Conservation (phyloP, 345 rosid species). For the Syzygium aqueum region DNA sequence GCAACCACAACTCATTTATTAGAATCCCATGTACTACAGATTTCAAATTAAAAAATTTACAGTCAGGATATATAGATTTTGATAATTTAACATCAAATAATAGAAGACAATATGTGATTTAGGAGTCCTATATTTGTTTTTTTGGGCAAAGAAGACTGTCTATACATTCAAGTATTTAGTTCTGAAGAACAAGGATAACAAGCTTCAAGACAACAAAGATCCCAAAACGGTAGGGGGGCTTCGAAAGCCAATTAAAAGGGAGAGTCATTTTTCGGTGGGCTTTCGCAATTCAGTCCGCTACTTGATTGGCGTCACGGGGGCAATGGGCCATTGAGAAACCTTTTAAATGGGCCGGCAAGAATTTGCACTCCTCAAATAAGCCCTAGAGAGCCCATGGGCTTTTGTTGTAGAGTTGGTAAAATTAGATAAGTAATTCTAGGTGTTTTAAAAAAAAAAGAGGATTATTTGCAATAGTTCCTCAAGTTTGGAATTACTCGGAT, state of each 20-base stretch:
- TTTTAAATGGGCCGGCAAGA: not conserved
- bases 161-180: not conserved
- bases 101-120: not conserved
- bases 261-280: too few relatives aligned
- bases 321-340: not conserved
- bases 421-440: not conserved
- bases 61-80: not conserved
- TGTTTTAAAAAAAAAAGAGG: not conserved
- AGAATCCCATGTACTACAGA: fast-evolving
- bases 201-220: not conserved
- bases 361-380: not conserved
- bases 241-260: not conserved
- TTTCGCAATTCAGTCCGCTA: fast-evolving
- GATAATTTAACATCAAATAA: not conserved
- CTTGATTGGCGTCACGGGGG: fast-evolving
- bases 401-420: not conserved
- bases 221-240: not conserved
- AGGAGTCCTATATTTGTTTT: not conserved
- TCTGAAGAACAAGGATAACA: not conserved
- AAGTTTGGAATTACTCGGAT: not conserved
- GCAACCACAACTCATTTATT: not conserved
- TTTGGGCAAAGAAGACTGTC: too few relatives aligned
- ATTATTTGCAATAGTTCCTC: not conserved
- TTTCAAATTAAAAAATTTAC: not conserved
- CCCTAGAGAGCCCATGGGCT: not conserved